Evolutionary conservation across 257 asterid species (phyloP), one percentile per base, ranked within the genome.

Genomic region (Scutellaria baicalensis): DNA sequence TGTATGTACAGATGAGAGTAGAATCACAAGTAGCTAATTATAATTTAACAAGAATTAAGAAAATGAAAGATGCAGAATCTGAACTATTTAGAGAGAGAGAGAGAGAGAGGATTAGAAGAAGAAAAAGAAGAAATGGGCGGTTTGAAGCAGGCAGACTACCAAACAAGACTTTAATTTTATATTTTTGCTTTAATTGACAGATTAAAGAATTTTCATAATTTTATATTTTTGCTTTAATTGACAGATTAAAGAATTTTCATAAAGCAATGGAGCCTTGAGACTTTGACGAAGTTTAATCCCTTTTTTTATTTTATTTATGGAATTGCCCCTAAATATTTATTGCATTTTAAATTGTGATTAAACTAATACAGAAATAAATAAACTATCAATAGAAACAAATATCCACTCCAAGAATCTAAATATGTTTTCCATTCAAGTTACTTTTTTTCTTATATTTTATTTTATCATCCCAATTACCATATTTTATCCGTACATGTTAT

Each of bases 111-210:
- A n/a, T n/a, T n/a, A n/a, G n/a, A n/a, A 36, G 52, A 7, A n/a
- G 18, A 6, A 58, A 56, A n/a, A n/a, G n/a, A n/a, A 3, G 69
- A 70, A 74, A 70, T 48, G 78, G 75, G 21, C 68, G 73, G 84
- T 79, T 78, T 83, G 88, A 81, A 84, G 39, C 72, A 77, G 14
- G 39, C 33, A 73, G 87, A 81, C 82, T 74, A 86, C 78, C 83
- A 78, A 80, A 69, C 70, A 72, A 69, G 89, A 85, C 93, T 83
- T 75, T 44, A 72, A 18, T 79, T 84, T 81, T 76, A 70, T 3
- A 45, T 6, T 21, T 4, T 8, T 56, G 5, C 31, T 31, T 27
- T 10, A 56, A 21, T 27, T 54, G 45, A 52, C 7, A 65, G 66
- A 59, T 61, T 68, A n/a, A 73, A 69, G 64, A 44, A 66, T 48